phyloP scores from a whole-genome alignment of 2,329 filamentous ascomycete species.

The Ceratocystis diversiconidia region DNA sequence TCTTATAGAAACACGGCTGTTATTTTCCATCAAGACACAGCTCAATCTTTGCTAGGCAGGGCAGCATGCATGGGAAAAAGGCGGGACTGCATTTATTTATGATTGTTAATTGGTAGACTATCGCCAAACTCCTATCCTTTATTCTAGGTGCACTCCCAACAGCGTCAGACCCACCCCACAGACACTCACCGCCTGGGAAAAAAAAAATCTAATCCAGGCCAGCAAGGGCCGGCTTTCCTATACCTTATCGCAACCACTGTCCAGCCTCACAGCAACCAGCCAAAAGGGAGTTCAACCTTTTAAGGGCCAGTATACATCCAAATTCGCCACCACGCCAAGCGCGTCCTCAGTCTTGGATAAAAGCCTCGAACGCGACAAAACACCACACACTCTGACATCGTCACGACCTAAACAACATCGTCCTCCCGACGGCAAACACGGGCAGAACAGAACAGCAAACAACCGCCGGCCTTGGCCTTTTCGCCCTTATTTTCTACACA shows the following conservation, averaged over 20 bases:
- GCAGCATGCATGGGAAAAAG: neutral
- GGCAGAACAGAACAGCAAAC: neutral
- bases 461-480: neutral
- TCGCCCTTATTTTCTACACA: neutral
- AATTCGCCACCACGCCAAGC: neutral
- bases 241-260: neutral
- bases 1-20: conserved; percentile 6
- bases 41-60: neutral
- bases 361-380: neutral
- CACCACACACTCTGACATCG: neutral
- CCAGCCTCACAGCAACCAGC: conserved; percentile 4
- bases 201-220: neutral
- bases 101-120: neutral
- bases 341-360: neutral
- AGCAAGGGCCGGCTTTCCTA: neutral
- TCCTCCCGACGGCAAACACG: neutral
- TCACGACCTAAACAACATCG: neutral
- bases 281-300: neutral
- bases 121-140: neutral
- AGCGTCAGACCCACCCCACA: neutral
- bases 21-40: neutral
- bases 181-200: conserved; percentile 2
- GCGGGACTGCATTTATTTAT: neutral
- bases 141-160: neutral
- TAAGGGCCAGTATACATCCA: neutral